phyloP scores from a whole-genome alignment of 1,139 yeast genomes.

The Blastobotrys arbuscula region DNA sequence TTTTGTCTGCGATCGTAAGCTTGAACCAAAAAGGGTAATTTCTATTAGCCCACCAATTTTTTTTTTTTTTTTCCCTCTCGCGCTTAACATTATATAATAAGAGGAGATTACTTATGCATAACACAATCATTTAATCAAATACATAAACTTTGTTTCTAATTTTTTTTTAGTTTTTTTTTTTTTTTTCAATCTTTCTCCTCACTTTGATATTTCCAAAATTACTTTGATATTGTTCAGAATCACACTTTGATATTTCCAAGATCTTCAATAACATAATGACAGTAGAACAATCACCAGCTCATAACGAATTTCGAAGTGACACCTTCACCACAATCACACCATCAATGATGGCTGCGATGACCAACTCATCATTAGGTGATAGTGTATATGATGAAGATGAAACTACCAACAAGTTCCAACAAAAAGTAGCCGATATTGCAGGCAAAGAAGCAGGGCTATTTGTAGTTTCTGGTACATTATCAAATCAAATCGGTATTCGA shows the following conservation, averaged over 20 bases:
- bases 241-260: neutral
- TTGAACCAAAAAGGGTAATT: no score
- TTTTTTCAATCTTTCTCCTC: neutral
- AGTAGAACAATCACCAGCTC: slow-evolving; percentile 18
- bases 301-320: slow-evolving; percentile 39
- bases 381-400: slow-evolving; percentile 83
- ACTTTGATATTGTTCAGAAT: neutral
- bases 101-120: no score
- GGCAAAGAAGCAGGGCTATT: slow-evolving; percentile 82
- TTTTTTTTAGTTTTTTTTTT: no score
- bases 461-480: slow-evolving; percentile 86
- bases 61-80: no score
- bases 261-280: slow-evolving; percentile 9
- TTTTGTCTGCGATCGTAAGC: no score
- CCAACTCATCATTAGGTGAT: slow-evolving; percentile 69
- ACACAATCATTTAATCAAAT: no score
- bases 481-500: slow-evolving; percentile 83
- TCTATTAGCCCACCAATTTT: no score
- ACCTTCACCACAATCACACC: slow-evolving; percentile 90
- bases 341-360: slow-evolving; percentile 61
- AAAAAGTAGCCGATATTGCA: slow-evolving; percentile 58
- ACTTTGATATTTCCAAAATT: neutral
- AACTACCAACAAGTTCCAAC: slow-evolving; percentile 61
- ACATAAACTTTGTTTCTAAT: no score
- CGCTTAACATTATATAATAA: no score